Evolutionary conservation across 2,329 filamentous ascomycete genomes (phyloP).

Genomic region (Davidsoniella eucalypti): DNA sequence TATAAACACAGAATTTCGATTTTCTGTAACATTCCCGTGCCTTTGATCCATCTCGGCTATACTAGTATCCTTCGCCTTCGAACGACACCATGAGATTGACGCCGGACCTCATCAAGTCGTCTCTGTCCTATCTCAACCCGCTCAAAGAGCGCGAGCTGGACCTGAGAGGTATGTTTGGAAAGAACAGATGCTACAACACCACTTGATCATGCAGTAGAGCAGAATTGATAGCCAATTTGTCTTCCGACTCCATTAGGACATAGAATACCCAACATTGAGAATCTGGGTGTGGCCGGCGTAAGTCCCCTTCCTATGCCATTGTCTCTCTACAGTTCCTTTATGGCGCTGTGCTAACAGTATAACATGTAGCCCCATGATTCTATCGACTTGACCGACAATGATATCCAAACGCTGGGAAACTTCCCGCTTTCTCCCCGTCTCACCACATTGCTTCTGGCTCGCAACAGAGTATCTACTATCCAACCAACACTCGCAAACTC

Average conservation of each 20-base stretch:
- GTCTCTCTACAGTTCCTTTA: background rate
- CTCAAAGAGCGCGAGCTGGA: constrained; percentile 98
- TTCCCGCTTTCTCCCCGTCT: constrained; percentile 84
- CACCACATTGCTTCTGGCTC: constrained; percentile 71
- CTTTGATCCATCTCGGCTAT: background rate
- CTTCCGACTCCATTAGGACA: constrained; percentile 56
- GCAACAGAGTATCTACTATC: constrained; percentile 74
- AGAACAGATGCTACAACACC: constrained; percentile 94
- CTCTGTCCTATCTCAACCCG: constrained; percentile 95
- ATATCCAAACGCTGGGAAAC: constrained; percentile 76
- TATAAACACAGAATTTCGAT: no score
- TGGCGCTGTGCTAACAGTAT: background rate
- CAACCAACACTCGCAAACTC: constrained; percentile 57
- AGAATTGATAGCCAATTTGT: constrained; percentile 62
- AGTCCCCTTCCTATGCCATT: constrained; percentile 22
- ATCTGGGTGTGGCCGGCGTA: constrained; percentile 85
- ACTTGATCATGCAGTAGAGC: constrained; percentile 35
- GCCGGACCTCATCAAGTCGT: constrained; percentile 81
- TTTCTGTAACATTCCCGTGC: no score
- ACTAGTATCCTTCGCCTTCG: no score
- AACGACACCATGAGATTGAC: constrained; percentile 69
- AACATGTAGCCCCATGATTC: constrained; percentile 66
- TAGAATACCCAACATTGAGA: constrained; percentile 94
- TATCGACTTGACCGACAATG: constrained; percentile 97
- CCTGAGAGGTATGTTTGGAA: constrained; percentile 94